Conservation (phyloP, 2,329 filamentous ascomycete species). For the Fusarium hostae region DNA sequence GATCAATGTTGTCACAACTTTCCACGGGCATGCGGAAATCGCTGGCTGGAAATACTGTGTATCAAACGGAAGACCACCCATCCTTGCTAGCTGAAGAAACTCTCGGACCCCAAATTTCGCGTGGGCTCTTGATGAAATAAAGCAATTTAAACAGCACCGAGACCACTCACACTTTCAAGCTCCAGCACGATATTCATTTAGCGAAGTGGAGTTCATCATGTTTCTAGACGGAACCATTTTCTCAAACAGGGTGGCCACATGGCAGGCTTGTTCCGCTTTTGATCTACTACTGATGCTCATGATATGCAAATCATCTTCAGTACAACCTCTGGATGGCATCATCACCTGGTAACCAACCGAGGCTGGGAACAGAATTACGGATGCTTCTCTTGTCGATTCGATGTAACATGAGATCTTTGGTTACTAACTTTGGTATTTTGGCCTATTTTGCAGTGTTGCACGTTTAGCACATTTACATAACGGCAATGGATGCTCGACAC, state of each 20-base stretch:
- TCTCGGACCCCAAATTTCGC: slow-evolving; percentile 32
- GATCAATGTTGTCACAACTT: neutral
- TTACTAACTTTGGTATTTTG: neutral
- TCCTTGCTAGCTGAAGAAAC: slow-evolving; percentile 25
- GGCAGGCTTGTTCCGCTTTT: slow-evolving; percentile 33
- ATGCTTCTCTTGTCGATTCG: neutral
- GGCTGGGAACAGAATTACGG: neutral
- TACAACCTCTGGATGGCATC: slow-evolving; percentile 14
- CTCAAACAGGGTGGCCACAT: slow-evolving; percentile 40
- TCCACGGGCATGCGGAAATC: neutral
- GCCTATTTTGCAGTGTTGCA: neutral
- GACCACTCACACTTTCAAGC: slow-evolving; percentile 18
- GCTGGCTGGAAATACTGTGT: neutral
- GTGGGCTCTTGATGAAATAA: slow-evolving; percentile 40
- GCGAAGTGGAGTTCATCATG: slow-evolving; percentile 21
- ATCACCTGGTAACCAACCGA: neutral
- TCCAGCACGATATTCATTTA: neutral
- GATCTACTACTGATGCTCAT: slow-evolving; percentile 16
- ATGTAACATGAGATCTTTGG: neutral
- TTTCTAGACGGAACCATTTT: slow-evolving; percentile 16
- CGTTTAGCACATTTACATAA: neutral
- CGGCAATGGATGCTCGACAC: neutral
- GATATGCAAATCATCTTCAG: slow-evolving; percentile 13
- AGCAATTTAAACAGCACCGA: slow-evolving; percentile 39
- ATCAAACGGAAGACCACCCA: neutral